Percentiles rank a stretch among this genome's conserved stretches.
Evolutionary conservation across 345 rosid genomes (phyloP).

Genomic region (Dipteronia sinensis): DNA sequence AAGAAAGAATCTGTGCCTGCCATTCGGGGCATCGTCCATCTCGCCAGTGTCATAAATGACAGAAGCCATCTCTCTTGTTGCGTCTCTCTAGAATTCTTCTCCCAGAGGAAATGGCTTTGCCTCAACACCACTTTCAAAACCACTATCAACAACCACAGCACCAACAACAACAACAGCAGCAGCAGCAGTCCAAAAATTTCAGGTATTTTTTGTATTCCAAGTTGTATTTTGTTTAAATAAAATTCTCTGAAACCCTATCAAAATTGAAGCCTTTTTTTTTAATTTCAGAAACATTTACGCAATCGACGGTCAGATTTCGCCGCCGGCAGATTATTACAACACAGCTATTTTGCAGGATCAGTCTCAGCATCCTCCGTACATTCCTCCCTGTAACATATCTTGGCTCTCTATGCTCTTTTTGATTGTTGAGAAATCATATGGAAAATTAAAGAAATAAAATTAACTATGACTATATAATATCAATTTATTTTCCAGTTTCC

Average conservation of each 20-base stretch:
- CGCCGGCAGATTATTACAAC: conserved; percentile 39
- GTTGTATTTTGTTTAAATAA: background rate
- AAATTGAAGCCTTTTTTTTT: background rate
- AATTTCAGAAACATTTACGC: conserved; percentile 45
- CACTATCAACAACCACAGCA: conserved; percentile 44
- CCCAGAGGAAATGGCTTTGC: conserved; percentile 55
- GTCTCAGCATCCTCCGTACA: conserved; percentile 80
- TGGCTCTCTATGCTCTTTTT: background rate
- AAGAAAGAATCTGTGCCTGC: conserved; percentile 15
- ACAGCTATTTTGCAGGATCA: conserved; percentile 51
- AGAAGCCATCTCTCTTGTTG: background rate
- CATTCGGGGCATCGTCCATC: conserved; percentile 21
- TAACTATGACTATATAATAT: background rate
- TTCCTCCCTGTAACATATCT: conserved; percentile 68
- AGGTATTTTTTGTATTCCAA: conserved; percentile 38
- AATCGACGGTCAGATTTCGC: conserved; percentile 57
- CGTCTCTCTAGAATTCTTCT: conserved; percentile 21
- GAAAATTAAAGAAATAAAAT: background rate
- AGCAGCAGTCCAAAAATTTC: conserved; percentile 48
- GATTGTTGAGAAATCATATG: background rate
- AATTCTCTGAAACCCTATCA: conserved; percentile 30
- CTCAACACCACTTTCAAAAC: conserved; percentile 55
- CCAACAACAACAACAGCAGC: conserved; percentile 40
- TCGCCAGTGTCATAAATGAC: conserved; percentile 18
- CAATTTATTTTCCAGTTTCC: background rate